Percentiles rank a stretch among this genome's conserved stretches.
phyloP scores from a whole-genome alignment of 345 rosid species.

The Camelina sativa region DNA sequence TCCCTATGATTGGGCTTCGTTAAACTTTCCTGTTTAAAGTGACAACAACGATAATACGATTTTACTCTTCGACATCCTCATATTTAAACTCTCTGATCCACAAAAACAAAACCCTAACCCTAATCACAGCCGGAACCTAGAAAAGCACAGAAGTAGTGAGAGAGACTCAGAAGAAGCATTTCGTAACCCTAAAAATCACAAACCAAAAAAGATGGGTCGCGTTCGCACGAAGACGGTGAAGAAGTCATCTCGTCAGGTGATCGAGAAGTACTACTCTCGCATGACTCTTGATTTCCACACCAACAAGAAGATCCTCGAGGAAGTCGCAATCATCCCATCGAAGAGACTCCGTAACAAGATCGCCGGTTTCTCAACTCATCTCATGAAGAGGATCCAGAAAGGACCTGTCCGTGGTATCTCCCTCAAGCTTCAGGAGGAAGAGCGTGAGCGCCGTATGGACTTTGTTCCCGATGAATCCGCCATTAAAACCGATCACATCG shows the following conservation, averaged over 20 bases:
- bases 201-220: constrained; percentile 53
- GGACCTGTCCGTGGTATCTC: constrained; percentile 81
- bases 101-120: constrained; percentile 20
- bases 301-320: constrained; percentile 70
- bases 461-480: constrained; percentile 75
- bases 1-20: constrained; percentile 22
- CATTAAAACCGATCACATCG: constrained; percentile 60
- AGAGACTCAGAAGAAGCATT: not conserved
- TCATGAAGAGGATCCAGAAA: constrained; percentile 73
- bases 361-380: constrained; percentile 74
- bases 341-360: constrained; percentile 78
- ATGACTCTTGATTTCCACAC: constrained; percentile 76
- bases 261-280: constrained; percentile 70
- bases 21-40: not conserved
- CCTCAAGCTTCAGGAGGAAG: constrained; percentile 73
- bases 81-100: not conserved
- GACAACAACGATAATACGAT: not conserved
- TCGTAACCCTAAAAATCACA: not conserved
- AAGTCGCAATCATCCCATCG: constrained; percentile 72
- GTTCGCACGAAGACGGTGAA: constrained; percentile 79
- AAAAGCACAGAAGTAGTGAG: not conserved
- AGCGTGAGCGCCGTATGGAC: constrained; percentile 82
- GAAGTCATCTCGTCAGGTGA: constrained; percentile 71
- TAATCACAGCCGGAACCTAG: constrained; percentile 18
- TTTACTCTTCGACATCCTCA: not conserved